A percentile compares a stretch with the other conserved stretches of the same genome.
Conservation (phyloP, 2,329 filamentous ascomycete genomes). For the Fusarium sp. region DNA sequence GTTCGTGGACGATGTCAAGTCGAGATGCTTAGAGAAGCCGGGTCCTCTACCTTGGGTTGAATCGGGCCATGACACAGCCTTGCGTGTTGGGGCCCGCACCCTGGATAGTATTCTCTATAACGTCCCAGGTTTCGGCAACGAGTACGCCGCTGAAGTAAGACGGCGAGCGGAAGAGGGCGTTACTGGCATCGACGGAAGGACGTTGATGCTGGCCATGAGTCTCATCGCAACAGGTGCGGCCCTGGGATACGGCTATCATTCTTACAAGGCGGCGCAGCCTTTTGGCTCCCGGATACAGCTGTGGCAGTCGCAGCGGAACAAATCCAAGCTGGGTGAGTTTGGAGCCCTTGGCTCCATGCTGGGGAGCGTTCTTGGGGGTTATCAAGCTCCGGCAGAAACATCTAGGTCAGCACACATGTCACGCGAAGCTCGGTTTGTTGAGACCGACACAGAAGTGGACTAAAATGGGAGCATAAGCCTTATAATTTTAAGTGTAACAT, state of each 20-base stretch:
- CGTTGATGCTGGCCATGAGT: slow-evolving; percentile 52
- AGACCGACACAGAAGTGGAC: slow-evolving; percentile 56
- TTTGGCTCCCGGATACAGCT: slow-evolving; percentile 63
- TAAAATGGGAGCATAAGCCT: slow-evolving; percentile 26
- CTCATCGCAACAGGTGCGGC: slow-evolving; percentile 57
- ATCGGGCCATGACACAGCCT: slow-evolving; percentile 38
- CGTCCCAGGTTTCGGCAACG: slow-evolving; percentile 54
- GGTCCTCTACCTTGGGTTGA: slow-evolving; percentile 50
- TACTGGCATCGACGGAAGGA: slow-evolving; percentile 53
- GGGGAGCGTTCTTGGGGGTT: slow-evolving; percentile 52
- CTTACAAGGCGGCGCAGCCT: slow-evolving; percentile 60
- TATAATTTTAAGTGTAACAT: slow-evolving; percentile 33
- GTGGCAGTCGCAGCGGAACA: slow-evolving; percentile 56
- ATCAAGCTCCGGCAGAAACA: slow-evolving; percentile 32
- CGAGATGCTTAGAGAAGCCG: slow-evolving; percentile 35
- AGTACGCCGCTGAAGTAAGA: slow-evolving; percentile 57
- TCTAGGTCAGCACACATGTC: slow-evolving; percentile 25
- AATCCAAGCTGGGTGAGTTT: slow-evolving; percentile 59
- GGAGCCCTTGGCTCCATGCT: slow-evolving; percentile 66
- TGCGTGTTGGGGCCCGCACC: slow-evolving; percentile 50
- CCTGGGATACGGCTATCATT: slow-evolving; percentile 57
- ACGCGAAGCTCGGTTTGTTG: slow-evolving; percentile 51
- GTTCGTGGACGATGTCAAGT: slow-evolving; percentile 53
- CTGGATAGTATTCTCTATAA: slow-evolving; percentile 56
- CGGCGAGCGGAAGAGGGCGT: slow-evolving; percentile 54